A percentile compares a stretch with the other conserved stretches of the same genome.
Conservation (phyloP, 805 yeast species). For the Tetrapisispora namnaoensis region DNA sequence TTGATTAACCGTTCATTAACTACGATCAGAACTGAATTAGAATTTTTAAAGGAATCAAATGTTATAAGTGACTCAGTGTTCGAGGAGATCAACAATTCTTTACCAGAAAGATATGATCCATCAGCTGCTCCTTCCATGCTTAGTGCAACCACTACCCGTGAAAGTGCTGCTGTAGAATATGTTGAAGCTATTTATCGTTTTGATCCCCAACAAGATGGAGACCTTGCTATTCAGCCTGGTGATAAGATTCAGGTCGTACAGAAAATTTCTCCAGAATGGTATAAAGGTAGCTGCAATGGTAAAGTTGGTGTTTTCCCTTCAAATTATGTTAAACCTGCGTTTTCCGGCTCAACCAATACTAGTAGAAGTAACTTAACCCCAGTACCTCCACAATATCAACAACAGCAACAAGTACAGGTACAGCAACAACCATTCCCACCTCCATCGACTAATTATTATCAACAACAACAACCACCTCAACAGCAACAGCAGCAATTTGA, state of each 20-base stretch:
- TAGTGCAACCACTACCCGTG: conserved; percentile 2
- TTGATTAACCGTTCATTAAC: conserved; percentile 70
- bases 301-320: conserved; percentile 80
- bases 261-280: conserved; percentile 79
- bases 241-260: conserved; percentile 63
- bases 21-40: conserved; percentile 67
- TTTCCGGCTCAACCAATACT: conserved; percentile 10
- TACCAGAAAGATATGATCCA: conserved; percentile 50
- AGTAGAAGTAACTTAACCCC: conserved; percentile 12
- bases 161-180: conserved; percentile 23
- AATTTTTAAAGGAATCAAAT: conserved; percentile 64
- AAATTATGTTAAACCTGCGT: conserved; percentile 54
- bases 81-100: conserved; percentile 37
- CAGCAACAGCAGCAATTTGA: conserved; percentile 8
- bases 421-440: conserved; percentile 8
- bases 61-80: conserved; percentile 53
- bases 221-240: conserved; percentile 54
- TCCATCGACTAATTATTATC: conserved; percentile 3
- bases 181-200: conserved; percentile 71
- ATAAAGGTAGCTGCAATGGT: conserved; percentile 62
- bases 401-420: conserved; percentile 2
- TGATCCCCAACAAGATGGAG: conserved; percentile 65
- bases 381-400: conserved; percentile 11
- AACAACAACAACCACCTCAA: conserved; percentile 22
- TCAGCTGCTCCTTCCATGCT: conserved; percentile 6